Base-by-base conservation (phyloP, 352 stramenopile genomes). In the Phytophthora pini region DNA sequence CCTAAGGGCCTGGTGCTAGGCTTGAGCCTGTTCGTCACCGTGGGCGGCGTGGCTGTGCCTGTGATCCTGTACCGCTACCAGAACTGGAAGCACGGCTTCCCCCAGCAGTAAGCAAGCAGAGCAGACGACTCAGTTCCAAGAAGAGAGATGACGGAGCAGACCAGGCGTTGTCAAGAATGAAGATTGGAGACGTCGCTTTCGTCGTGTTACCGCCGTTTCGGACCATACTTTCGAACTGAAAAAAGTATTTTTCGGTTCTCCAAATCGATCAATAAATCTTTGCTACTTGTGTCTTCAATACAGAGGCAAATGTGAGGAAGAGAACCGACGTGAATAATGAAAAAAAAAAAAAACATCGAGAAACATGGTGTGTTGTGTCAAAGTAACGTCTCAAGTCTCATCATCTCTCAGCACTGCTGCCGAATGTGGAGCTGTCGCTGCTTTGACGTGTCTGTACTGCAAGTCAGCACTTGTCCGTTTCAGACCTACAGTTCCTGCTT, bases 11-110 rank as follows among this genome's bases (percentile, higher is more conserved):
- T 83, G 67, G 84, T 89, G 44, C 77, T 77, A 58, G 79, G 80
- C 24, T 44, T 89, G 61, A 68, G 70, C 27, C 38, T 89, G 17
- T 74, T 92, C 61, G 82, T 93, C 41, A 82, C 90, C 39, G 72
- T 79, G 24, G 85, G 80, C 56, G 87, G 87, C 63, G 66, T 89
- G 17, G 79, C 56, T 41, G 79, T 93, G 27, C 87, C 87, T 44
- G 66, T 93, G 56, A 39, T 75, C 48, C 65, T 89, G 54, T 70
- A 86, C 70, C 87, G 85, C 73, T 91, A 92, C 77, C 87, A 95
- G 77, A 95, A 95, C 85, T 95, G 80, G 80, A 95, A 95, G 84
- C 85, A 92, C 77, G 87, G 87, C 29, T 95, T 95, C 71, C 87
- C 87, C 39, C 87, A 88, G 63, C 74, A 85, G 58, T 90, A 93